Conservation (phyloP, 257 asterid species). For the Ophiorrhiza pumila region DNA sequence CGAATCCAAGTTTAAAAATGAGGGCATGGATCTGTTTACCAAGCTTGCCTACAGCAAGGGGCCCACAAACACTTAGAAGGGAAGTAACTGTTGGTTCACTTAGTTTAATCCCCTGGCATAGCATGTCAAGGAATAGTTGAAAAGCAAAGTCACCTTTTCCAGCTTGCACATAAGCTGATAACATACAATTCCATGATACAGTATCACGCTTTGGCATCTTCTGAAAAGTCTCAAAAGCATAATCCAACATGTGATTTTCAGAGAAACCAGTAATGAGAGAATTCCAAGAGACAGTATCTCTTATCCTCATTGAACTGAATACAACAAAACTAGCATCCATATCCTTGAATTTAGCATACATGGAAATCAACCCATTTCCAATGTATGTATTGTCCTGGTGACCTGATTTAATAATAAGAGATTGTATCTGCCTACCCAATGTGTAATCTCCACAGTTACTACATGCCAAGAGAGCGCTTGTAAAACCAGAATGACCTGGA, state of each 20-base stretch:
- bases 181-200: constrained; percentile 25
- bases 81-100: constrained; percentile 18
- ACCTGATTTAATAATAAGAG: constrained; percentile 18
- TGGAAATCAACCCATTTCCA: constrained; percentile 26
- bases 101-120: constrained; percentile 14
- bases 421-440: constrained; percentile 25
- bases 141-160: constrained; percentile 14
- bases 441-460: constrained; percentile 17
- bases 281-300: constrained; percentile 17
- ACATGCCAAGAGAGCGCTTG: constrained; percentile 27
- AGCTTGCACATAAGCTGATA: constrained; percentile 24
- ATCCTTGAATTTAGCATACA: constrained; percentile 28
- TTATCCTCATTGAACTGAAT: constrained; percentile 7
- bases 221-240: constrained; percentile 13
- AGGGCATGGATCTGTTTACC: constrained; percentile 29
- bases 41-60: constrained; percentile 10
- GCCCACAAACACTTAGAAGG: constrained; percentile 20
- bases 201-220: constrained; percentile 22
- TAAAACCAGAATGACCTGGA: constrained; percentile 15
- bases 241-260: constrained; percentile 11
- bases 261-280: constrained; percentile 14
- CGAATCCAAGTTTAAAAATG: constrained; percentile 15
- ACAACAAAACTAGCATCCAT: constrained; percentile 13
- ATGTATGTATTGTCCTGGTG: constrained; percentile 19
- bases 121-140: constrained; percentile 20